Base-by-base conservation (phyloP, 805 yeast species). In the Candida anglica region DNA sequence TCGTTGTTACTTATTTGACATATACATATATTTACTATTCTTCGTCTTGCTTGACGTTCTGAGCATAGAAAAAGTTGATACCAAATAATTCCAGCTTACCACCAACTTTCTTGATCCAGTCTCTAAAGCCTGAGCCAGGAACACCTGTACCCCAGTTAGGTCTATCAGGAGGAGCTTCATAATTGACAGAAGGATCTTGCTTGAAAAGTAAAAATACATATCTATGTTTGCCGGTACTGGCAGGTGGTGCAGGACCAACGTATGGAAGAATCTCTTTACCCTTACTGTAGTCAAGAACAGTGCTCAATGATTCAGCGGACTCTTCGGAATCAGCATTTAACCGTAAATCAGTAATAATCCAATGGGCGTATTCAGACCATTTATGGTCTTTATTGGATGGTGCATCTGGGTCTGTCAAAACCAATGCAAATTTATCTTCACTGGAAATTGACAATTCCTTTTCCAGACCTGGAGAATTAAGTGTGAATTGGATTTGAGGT, bases 341-440 rank as follows among this genome's bases (percentile, higher is more conserved):
- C 27, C 62, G 51, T 47, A 81, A 69, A 44, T 81, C 80, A 2
- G 77, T 59, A 20, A 69, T 62, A 25, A 88, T 64, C 70, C 76
- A 86, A 62, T 88, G 97, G 34, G 83, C 78, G 55, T 69, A 88
- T 58, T 88, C 95, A 3, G 93, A 81, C 94, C 95, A 87, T 53
- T 79, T 86, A 51, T 81, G 77, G 56, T 88, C 96, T 3, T 74
- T 70, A 46, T 78, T 73, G 3, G 88, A 75, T 10, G 97, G 97
- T 6, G 96, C 96, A 65, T 88, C 96, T 1, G 97, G 97, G 58
- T 88, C 96, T 6, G 96, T 89, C 44, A 88, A 46, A 3, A 85
- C 84, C 44, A 89, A 62, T 8, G 93, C 77, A 61, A 83, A 88
- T 32, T 71, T 60, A 43, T 78, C 81, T 17, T 68, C 56, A 16